A percentile compares a stretch with the other conserved stretches of the same genome.
phyloP scores from a whole-genome alignment of 345 rosid species.

The Aquilaria yunnanensis region DNA sequence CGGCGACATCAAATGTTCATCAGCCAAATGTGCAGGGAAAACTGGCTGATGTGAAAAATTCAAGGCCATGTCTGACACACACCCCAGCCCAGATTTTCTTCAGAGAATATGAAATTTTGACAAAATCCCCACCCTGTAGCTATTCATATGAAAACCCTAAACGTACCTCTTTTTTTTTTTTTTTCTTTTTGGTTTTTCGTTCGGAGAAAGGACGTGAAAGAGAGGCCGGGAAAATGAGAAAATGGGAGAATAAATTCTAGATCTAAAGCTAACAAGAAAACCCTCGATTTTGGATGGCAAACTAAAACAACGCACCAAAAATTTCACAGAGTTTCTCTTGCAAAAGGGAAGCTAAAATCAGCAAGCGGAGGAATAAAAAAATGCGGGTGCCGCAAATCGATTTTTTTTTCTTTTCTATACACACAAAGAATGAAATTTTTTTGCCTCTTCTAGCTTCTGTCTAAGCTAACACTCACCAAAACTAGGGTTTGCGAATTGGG shows the following conservation, averaged over 20 bases:
- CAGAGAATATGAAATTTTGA: conserved; percentile 2
- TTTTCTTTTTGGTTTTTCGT: neutral
- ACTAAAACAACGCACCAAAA: conserved; percentile 40
- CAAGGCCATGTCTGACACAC: conserved; percentile 50
- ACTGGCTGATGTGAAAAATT: conserved; percentile 76
- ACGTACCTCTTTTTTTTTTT: conserved; percentile 5
- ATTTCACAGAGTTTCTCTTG: conserved; percentile 20
- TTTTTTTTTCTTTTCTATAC: conserved; percentile 7
- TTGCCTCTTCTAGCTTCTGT: neutral
- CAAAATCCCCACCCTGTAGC: conserved; percentile 16
- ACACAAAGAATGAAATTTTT: conserved; percentile 24
- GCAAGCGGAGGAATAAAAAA: neutral
- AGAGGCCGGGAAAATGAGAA: neutral
- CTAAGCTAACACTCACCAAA: conserved; percentile 12
- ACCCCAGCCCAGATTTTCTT: conserved; percentile 14
- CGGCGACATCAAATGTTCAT: conserved; percentile 61
- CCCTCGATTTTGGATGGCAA: conserved; percentile 39
- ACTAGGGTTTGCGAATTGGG: conserved; percentile 24
- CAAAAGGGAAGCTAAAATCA: conserved; percentile 8
- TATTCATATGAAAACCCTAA: conserved; percentile 1
- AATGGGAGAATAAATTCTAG: neutral
- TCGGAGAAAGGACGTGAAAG: neutral
- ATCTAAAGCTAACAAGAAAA: conserved; percentile 23
- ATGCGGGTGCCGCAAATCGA: too few species aligned
- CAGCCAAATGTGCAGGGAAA: conserved; percentile 50